These are phyloP conservation scores for Diaporthe sp. DNA, from an alignment of 2,329 filamentous ascomycete species.

Conservation along the genomic window DNA sequence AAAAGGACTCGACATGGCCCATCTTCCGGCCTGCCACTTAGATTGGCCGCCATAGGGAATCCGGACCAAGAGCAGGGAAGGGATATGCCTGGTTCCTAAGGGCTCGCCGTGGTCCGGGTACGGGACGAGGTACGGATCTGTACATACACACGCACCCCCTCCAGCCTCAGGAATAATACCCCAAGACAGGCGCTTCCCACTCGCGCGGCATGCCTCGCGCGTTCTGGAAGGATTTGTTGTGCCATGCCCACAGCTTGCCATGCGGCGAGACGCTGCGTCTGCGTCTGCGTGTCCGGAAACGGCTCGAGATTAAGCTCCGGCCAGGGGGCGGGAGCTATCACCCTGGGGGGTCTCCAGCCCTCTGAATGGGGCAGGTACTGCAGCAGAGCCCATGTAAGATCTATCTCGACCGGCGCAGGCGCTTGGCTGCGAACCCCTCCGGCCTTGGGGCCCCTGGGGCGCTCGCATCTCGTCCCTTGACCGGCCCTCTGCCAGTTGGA, in stretches of 20 bases:
- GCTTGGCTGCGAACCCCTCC: constrained; percentile 23
- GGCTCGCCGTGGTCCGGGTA: constrained; percentile 28
- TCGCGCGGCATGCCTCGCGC: constrained; percentile 8
- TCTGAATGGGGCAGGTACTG: neutral
- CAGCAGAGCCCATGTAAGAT: neutral
- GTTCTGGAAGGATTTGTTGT: constrained; percentile 33
- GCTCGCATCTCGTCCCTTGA: too few species aligned
- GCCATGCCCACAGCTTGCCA: constrained; percentile 14
- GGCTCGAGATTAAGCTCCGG: constrained; percentile 11
- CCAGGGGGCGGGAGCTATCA: constrained; percentile 23
- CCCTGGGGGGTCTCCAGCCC: constrained; percentile 1
- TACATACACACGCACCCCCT: constrained; percentile 27
- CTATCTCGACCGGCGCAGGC: constrained; percentile 10
- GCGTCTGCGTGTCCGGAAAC: constrained; percentile 8
- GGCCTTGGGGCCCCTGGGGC: neutral
- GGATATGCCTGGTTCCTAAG: constrained; percentile 52
- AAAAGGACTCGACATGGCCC: constrained; percentile 40
- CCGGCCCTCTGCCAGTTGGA: too few species aligned
- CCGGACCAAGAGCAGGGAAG: constrained; percentile 43
- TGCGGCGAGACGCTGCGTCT: constrained; percentile 36
- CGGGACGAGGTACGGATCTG: constrained; percentile 23
- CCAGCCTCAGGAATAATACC: constrained; percentile 34
- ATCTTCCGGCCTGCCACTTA: constrained; percentile 41
- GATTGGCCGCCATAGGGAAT: constrained; percentile 36
- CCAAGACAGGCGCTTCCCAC: constrained; percentile 24